Evolutionary conservation across 1,284 basidiomycete genomes (phyloP), one percentile per base, ranked within the genome.

Genomic region (Ganoderma lucidum): DNA sequence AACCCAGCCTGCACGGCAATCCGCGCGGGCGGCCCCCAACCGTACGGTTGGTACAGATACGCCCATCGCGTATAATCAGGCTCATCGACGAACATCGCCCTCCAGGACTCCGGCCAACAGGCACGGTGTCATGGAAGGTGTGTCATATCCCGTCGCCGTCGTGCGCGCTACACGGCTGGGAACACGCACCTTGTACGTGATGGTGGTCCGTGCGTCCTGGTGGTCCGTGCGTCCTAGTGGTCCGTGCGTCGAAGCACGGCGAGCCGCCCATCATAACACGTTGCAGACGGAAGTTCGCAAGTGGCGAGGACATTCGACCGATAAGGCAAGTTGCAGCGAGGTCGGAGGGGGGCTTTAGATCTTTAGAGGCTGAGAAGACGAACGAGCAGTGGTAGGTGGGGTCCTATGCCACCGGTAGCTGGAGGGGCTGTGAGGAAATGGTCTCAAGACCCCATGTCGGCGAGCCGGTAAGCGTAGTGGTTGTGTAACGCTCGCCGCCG

Each of bases 1-100:
- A 56, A 32, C 53, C 53, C 53, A 56, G 53, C 32, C 32, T 32
- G 32, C 23, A 56, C 53, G 53, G 53, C 53, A 56, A 56, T 32
- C 53, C 14, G 53, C 53, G 12, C 5, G 53, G 53, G 53, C 53
- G 53, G 53, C 12, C 53, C 30, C 53, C 28, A 9, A 28, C 53
- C 53, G 6, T 8, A 56, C 30, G 30, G 30, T 19, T 6, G 53
- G 53, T 56, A 30, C 53, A 56, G 53, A 56, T 56, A 56, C 32
- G 17, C 53, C 53, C 53, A 56, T 56, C 53, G 53, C 53, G 53
- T 56, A 56, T 2, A 19, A 56, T 56, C 53, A 56, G 6, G 15
- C 32, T 17, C 53, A 56, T 56, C 53, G 30, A 14, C 28, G 9
- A 30, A 35, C 53, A 56, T 15, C 53, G 15, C 53, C 53, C 53